Evolutionary conservation across 1,139 yeast genomes (phyloP).

Genomic region (Hyphopichia pseudoburtonii): DNA sequence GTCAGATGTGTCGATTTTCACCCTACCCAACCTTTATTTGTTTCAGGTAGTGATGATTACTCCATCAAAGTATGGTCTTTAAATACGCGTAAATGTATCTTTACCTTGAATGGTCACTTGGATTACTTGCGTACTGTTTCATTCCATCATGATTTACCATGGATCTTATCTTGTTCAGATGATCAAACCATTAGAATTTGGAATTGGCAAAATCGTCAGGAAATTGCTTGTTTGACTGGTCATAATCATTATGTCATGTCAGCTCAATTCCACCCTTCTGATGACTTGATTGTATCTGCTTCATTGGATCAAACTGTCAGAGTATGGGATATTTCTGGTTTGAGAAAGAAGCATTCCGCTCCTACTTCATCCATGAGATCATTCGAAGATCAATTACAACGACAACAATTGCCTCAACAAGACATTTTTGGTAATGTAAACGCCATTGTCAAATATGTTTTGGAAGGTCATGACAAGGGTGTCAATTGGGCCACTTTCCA

Average conservation of each 20-base stretch:
- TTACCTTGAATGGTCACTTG: constrained; percentile 88
- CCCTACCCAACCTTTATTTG: constrained; percentile 96
- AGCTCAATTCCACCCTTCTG: constrained; percentile 95
- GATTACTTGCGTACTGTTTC: constrained; percentile 94
- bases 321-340: constrained; percentile 97
- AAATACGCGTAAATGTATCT: constrained; percentile 85
- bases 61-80: constrained; percentile 95
- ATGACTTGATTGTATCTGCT: constrained; percentile 92
- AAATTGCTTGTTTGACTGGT: constrained; percentile 95
- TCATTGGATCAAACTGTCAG: constrained; percentile 98
- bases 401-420: constrained; percentile 76
- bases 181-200: constrained; percentile 98
- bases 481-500: constrained; percentile 99
- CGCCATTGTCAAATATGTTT: constrained; percentile 91
- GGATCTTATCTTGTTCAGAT: constrained; percentile 95
- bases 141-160: constrained; percentile 95
- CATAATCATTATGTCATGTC: constrained; percentile 98
- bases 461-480: constrained; percentile 98
- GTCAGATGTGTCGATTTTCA: constrained; percentile 95
- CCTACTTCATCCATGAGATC: constrained; percentile 54
- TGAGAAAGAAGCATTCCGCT: constrained; percentile 94
- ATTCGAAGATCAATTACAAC: constrained; percentile 77
- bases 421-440: constrained; percentile 94
- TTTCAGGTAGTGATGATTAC: constrained; percentile 96
- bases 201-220: constrained; percentile 99